Evolutionary conservation across 2,329 filamentous ascomycete species (phyloP).

Genomic region (Clarireedia hainanense): DNA sequence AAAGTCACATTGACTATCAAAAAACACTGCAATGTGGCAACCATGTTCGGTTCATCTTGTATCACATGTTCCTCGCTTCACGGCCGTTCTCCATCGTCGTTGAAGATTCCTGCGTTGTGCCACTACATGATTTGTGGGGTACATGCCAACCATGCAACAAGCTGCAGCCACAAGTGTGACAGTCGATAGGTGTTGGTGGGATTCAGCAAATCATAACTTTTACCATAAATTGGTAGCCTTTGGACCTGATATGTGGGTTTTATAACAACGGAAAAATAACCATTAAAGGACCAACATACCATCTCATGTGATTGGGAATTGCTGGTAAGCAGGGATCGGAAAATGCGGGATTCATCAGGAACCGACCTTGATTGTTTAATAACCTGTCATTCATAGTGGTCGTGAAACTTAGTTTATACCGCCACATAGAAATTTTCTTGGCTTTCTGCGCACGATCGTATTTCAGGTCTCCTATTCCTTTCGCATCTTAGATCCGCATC

Average conservation of each 20-base stretch:
- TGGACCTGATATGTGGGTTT: not conserved
- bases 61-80: no score
- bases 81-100: no score
- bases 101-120: no score
- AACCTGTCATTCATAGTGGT: not conserved
- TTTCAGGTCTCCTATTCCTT: not conserved
- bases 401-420: not conserved
- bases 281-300: not conserved
- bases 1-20: not conserved
- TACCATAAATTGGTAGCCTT: not conserved
- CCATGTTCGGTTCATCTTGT: no score
- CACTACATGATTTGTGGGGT: not conserved
- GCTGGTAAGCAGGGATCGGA: not conserved
- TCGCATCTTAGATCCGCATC: no score
- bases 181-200: not conserved
- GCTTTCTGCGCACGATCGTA: not conserved
- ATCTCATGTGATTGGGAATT: not conserved
- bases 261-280: not conserved
- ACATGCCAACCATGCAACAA: not conserved
- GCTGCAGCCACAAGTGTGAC: not conserved
- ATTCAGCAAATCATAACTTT: not conserved
- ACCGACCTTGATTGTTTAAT: not conserved
- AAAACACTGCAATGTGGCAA: not conserved
- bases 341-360: constrained; percentile 4
- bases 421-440: not conserved